These are phyloP conservation scores for Phytophthora uliginosa DNA, from an alignment of 352 stramenopile species.

Conservation along the genomic window DNA sequence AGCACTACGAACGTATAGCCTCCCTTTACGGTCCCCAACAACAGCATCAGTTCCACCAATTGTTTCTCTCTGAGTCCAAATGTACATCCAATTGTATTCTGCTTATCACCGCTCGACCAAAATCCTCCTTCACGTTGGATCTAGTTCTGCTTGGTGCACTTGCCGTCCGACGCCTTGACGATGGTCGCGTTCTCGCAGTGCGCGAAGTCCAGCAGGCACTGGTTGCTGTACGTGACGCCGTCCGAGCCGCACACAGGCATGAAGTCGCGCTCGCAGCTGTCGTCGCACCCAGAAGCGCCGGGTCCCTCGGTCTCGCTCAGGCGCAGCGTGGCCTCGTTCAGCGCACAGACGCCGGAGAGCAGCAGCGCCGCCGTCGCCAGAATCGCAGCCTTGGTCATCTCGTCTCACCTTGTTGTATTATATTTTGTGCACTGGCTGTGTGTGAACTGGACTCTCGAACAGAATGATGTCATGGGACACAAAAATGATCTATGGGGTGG, in stretches of 20 bases:
- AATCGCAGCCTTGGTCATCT: slow-evolving; percentile 13
- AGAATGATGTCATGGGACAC: not conserved
- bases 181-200: slow-evolving; percentile 45
- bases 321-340: slow-evolving; percentile 21
- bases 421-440: no score
- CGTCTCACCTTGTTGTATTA: not conserved
- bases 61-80: not conserved
- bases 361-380: slow-evolving; percentile 13
- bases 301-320: not conserved
- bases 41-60: not conserved
- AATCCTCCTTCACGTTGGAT: not conserved
- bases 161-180: slow-evolving; percentile 37
- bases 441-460: not conserved
- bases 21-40: no score
- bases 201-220: slow-evolving; percentile 61
- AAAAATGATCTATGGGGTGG: not conserved
- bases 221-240: slow-evolving; percentile 64
- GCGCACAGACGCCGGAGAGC: slow-evolving; percentile 12
- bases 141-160: slow-evolving; percentile 36
- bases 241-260: slow-evolving; percentile 68
- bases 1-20: no score
- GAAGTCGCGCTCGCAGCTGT: slow-evolving; percentile 49
- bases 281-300: slow-evolving; percentile 41
- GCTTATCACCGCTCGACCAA: not conserved
- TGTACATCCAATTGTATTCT: slow-evolving; percentile 4